Conservation (phyloP, 148 eudicot genomes). For the Heliamphora exappendiculata region DNA sequence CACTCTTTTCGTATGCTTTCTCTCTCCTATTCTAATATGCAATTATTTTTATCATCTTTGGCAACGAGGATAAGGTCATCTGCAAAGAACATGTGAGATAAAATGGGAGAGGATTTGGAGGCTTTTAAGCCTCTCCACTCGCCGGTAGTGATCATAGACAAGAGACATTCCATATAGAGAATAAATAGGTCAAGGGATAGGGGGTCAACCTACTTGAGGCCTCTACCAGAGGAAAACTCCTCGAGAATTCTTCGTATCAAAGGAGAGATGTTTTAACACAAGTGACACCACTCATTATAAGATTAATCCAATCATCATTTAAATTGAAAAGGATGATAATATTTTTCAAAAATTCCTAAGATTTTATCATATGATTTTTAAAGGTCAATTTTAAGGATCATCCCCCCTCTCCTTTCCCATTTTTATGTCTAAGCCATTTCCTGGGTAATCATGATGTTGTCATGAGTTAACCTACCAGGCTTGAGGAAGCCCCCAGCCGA, state of each 20-base stretch:
- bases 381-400: no score
- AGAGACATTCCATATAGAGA: neutral
- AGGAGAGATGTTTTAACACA: neutral
- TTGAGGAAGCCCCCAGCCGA: no score
- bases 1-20: no score
- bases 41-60: neutral
- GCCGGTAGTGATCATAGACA: neutral
- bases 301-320: neutral
- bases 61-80: neutral
- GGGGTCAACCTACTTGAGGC: neutral
- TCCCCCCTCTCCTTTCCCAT: no score
- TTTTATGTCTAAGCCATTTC: no score
- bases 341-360: no score
- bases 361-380: no score
- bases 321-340: neutral
- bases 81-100: neutral
- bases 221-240: neutral
- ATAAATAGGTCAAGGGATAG: neutral
- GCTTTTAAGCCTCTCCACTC: neutral
- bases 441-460: no score
- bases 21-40: no score
- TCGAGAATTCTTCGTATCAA: neutral
- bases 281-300: neutral
- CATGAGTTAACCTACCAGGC: no score
- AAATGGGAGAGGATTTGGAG: neutral